Percentiles rank a stretch among this genome's conserved stretches.
These are phyloP conservation scores for Penicillium silybi DNA, from an alignment of 495 filamentous ascomycete genomes.

Conservation along the genomic window DNA sequence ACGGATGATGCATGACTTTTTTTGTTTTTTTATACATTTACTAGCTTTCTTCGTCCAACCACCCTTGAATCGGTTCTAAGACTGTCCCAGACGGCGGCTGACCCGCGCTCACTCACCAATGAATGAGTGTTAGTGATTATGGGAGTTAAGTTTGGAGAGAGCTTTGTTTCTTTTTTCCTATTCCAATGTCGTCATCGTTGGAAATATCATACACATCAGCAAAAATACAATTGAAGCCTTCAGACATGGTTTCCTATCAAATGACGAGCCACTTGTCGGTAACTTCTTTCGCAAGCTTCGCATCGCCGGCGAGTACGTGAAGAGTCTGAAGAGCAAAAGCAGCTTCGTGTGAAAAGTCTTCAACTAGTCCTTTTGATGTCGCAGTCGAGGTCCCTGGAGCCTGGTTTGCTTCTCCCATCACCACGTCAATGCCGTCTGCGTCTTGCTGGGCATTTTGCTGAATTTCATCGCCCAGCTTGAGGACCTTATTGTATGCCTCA, in stretches of 20 bases:
- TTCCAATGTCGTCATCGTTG: too few relatives aligned
- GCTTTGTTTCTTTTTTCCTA: too few relatives aligned
- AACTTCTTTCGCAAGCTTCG: conserved; percentile 49
- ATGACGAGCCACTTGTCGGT: conserved; percentile 59
- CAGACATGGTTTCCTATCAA: conserved; percentile 14
- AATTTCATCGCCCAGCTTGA: conserved; percentile 44
- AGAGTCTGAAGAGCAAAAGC: conserved; percentile 71
- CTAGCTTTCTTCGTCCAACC: too few relatives aligned
- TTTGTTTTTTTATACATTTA: neutral
- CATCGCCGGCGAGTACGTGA: conserved; percentile 60
- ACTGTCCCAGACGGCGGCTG: too few relatives aligned
- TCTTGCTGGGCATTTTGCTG: conserved; percentile 14
- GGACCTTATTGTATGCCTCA: conserved; percentile 63
- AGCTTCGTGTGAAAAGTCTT: conserved; percentile 69
- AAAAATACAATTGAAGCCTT: neutral
- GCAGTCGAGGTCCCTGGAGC: neutral
- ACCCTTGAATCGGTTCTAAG: too few relatives aligned
- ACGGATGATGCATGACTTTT: conserved; percentile 45
- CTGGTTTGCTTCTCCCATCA: conserved; percentile 26
- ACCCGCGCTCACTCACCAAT: too few relatives aligned
- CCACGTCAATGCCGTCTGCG: conserved; percentile 15
- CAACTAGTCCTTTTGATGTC: conserved; percentile 32
- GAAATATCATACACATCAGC: neutral
- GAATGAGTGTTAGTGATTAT: too few relatives aligned
- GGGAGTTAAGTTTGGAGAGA: too few relatives aligned